A percentile compares a stretch with the other conserved stretches of the same genome.
phyloP scores from a whole-genome alignment of 2,329 filamentous ascomycete genomes.

The Trichoderma afroharzianum region DNA sequence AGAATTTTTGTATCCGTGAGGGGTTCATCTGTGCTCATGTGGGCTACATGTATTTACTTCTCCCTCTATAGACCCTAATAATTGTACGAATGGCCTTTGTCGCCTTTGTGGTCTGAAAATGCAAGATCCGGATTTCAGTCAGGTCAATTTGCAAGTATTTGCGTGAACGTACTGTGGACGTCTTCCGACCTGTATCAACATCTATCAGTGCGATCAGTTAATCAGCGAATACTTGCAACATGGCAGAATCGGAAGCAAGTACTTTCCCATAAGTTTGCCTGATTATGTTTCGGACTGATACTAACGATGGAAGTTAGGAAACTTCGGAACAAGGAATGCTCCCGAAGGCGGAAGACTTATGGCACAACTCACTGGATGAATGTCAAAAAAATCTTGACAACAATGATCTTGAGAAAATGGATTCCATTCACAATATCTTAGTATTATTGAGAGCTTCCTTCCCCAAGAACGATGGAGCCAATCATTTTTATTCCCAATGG shows the following conservation, averaged over 20 bases:
- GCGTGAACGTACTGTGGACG: neutral
- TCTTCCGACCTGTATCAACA: neutral
- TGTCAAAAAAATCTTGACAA: neutral
- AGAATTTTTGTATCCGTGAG: neutral
- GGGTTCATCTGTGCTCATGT: neutral
- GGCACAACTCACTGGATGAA: neutral
- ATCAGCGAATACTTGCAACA: neutral
- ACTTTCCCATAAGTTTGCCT: neutral
- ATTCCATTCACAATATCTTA: neutral
- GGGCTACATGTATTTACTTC: neutral
- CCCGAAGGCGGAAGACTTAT: neutral
- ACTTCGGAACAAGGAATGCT: neutral
- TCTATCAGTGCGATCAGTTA: neutral
- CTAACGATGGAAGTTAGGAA: neutral
- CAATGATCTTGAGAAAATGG: neutral
- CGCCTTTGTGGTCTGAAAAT: neutral
- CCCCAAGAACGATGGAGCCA: neutral
- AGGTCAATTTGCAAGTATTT: neutral
- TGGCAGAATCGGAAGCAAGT: neutral
- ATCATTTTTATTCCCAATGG: neutral
- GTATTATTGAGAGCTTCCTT: neutral
- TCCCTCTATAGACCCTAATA: neutral
- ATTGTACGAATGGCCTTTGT: neutral
- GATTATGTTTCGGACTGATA: neutral
- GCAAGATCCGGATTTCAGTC: neutral